Evolutionary conservation across 768 basidiomycete genomes (phyloP).

Genomic region (Mycena polygramma): DNA sequence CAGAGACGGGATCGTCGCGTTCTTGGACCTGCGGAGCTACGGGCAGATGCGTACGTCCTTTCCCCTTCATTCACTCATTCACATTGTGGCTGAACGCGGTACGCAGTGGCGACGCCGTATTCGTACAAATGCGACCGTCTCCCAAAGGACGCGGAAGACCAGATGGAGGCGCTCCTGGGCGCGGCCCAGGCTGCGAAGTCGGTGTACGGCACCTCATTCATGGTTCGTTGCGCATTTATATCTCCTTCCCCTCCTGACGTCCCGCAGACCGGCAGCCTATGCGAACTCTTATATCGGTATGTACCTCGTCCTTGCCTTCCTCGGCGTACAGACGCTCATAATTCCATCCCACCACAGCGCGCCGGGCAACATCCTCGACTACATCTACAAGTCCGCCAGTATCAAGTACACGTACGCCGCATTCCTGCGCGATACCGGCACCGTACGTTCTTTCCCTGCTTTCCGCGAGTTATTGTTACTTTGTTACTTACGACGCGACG

Average conservation of each 20-base stretch:
- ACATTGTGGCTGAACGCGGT: neutral
- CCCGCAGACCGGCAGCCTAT: slow-evolving; percentile 59
- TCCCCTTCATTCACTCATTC: neutral
- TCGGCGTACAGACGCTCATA: neutral
- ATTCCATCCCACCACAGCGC: slow-evolving; percentile 48
- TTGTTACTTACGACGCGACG: slow-evolving; percentile 10
- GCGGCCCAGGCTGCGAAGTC: slow-evolving; percentile 68
- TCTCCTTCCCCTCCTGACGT: no score
- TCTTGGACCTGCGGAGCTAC: slow-evolving; percentile 84
- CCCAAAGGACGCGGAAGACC: slow-evolving; percentile 81
- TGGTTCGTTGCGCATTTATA: slow-evolving; percentile 41
- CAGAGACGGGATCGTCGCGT: slow-evolving; percentile 59
- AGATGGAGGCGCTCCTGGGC: slow-evolving; percentile 78
- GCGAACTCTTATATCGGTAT: slow-evolving; percentile 59
- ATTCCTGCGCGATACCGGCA: slow-evolving; percentile 79
- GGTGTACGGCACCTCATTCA: slow-evolving; percentile 69
- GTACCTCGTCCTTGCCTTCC: slow-evolving; percentile 18
- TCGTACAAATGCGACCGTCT: slow-evolving; percentile 59
- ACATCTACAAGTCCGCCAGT: slow-evolving; percentile 68
- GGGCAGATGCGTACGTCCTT: slow-evolving; percentile 80
- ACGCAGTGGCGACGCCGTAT: slow-evolving; percentile 82
- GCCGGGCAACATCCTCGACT: slow-evolving; percentile 77
- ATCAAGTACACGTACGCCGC: slow-evolving; percentile 75
- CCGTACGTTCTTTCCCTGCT: slow-evolving; percentile 65
- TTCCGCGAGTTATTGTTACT: slow-evolving; percentile 40